phyloP scores from a whole-genome alignment of 495 filamentous ascomycete genomes.

The Extremus antarcticus region DNA sequence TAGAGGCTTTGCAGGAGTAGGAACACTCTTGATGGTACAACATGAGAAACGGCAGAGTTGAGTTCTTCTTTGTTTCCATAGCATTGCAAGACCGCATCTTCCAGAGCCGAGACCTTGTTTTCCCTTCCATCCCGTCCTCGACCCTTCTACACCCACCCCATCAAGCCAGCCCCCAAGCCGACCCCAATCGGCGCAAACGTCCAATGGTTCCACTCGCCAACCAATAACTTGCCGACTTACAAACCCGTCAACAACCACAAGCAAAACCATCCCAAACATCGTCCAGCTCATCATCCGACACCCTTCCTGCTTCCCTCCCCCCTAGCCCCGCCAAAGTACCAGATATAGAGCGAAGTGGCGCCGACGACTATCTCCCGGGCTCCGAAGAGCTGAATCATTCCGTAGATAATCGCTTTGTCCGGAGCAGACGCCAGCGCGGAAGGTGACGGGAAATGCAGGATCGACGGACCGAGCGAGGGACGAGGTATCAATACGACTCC shows the following conservation, averaged over 20 bases:
- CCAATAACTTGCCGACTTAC: not conserved
- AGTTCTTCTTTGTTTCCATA: no score
- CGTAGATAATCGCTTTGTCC: slow-evolving; percentile 18
- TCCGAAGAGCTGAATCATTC: slow-evolving; percentile 57
- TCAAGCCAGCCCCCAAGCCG: not conserved
- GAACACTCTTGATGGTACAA: no score
- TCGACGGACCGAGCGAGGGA: not conserved
- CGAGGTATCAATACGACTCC: not conserved
- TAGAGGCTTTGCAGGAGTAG: slow-evolving; percentile 24
- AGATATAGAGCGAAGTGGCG: slow-evolving; percentile 62
- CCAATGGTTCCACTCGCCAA: not conserved
- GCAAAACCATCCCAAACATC: not conserved
- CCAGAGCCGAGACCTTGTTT: no score
- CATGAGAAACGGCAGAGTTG: not conserved
- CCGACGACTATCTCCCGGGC: slow-evolving; percentile 89
- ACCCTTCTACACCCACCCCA: not conserved
- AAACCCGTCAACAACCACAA: not conserved
- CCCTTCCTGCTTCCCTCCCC: not conserved
- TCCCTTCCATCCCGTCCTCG: no score
- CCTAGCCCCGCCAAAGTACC: not conserved
- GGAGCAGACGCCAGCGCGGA: not conserved
- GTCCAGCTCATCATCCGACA: not conserved
- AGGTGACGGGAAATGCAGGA: not conserved
- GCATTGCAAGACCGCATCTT: no score
- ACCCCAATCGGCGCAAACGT: not conserved